phyloP scores from a whole-genome alignment of 768 basidiomycete genomes.

The Termitomyces sp. region DNA sequence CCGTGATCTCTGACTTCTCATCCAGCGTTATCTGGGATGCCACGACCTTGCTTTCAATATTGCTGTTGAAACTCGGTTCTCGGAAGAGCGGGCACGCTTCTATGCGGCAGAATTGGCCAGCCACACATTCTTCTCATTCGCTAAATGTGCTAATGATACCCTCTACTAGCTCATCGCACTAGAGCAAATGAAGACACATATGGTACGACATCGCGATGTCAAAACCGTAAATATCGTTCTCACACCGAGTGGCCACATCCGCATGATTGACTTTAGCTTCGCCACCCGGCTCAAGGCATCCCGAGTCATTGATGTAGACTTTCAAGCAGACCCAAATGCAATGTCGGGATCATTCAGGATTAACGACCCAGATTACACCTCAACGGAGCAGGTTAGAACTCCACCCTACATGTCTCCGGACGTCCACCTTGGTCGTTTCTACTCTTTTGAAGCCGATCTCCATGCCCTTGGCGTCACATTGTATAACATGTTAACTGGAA shows the following conservation, averaged over 20 bases:
- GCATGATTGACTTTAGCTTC: slow-evolving; percentile 8
- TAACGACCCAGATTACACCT: background rate
- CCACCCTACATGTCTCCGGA: slow-evolving; percentile 7
- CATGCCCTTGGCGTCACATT: slow-evolving; percentile 8
- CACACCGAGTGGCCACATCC: slow-evolving; percentile 6
- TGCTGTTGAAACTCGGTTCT: background rate
- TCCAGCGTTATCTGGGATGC: slow-evolving; percentile 7
- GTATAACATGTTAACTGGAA: slow-evolving; percentile 6
- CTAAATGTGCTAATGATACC: background rate
- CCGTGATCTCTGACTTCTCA: background rate
- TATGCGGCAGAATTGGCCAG: background rate
- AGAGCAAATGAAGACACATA: background rate
- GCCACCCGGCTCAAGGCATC: background rate
- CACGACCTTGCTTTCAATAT: slow-evolving; percentile 4
- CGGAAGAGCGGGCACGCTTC: background rate
- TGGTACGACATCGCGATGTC: slow-evolving; percentile 10
- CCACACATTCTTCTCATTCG: background rate
- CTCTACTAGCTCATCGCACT: slow-evolving; percentile 36
- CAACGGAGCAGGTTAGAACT: slow-evolving; percentile 9
- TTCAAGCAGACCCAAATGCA: background rate
- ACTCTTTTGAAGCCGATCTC: slow-evolving; percentile 9
- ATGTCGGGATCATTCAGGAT: slow-evolving; percentile 1
- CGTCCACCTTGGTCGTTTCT: background rate
- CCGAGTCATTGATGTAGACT: background rate
- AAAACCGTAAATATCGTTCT: slow-evolving; percentile 11